A percentile compares a stretch with the other conserved stretches of the same genome.
Conservation (phyloP, 139 green algal genomes). For the Chlorella sp. region DNA sequence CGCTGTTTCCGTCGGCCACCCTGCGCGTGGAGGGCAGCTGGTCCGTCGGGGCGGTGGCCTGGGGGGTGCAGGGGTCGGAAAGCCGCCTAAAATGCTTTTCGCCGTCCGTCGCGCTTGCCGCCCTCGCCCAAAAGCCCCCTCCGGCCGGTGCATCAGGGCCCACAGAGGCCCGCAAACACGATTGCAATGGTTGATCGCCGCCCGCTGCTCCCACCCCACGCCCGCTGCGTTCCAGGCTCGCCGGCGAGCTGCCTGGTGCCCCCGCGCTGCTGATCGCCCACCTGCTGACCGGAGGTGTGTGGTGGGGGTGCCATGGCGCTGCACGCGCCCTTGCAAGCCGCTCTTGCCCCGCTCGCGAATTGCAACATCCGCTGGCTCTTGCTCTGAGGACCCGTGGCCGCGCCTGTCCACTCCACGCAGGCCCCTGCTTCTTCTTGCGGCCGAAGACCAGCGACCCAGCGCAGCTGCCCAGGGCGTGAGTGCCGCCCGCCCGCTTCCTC, state of each 20-base stretch:
- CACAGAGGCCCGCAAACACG: too few species aligned
- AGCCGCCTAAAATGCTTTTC: too few species aligned
- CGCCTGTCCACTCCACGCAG: neutral
- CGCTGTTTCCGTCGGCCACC: conserved; percentile 4
- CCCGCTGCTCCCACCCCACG: too few species aligned
- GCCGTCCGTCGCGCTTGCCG: too few species aligned
- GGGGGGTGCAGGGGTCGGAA: too few species aligned
- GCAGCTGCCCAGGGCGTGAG: neutral
- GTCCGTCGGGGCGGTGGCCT: neutral
- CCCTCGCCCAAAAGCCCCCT: too few species aligned
- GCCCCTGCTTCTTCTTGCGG: conserved; percentile 22
- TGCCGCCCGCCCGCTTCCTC: neutral
- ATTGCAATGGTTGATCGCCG: too few species aligned
- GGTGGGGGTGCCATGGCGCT: neutral
- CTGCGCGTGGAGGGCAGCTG: conserved; percentile 22
- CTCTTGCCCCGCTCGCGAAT: too few species aligned
- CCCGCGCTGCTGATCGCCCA: conserved; percentile 29
- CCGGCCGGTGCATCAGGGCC: too few species aligned
- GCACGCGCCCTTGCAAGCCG: too few species aligned
- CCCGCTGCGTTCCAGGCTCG: neutral
- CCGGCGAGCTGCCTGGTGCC: neutral
- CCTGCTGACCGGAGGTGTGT: conserved; percentile 36
- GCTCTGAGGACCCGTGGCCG: too few species aligned
- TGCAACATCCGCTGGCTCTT: neutral
- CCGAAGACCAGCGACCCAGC: neutral